Evolutionary conservation across 129 eudicot genomes (phyloP).

Genomic region (Sambucus nigra): DNA sequence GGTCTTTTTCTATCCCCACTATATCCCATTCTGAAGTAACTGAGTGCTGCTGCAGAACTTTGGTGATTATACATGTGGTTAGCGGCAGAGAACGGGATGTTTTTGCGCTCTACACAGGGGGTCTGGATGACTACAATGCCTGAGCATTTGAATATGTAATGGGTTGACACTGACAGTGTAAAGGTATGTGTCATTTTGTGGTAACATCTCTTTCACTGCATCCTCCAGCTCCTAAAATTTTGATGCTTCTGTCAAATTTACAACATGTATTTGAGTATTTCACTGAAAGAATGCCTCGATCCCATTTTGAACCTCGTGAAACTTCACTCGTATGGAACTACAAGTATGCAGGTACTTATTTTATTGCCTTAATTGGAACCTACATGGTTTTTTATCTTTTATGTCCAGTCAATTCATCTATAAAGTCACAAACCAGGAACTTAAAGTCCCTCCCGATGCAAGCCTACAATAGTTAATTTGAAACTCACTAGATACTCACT

Average conservation of each 20-base stretch:
- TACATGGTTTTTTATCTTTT: no score
- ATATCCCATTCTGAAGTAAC: constrained; percentile 7
- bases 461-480: no score
- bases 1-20: neutral
- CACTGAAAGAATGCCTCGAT: constrained; percentile 85
- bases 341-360: constrained; percentile 72
- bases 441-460: no score
- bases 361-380: no score
- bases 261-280: constrained; percentile 96
- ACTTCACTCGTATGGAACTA: constrained; percentile 96
- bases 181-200: constrained; percentile 31
- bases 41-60: constrained; percentile 52
- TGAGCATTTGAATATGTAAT: constrained; percentile 82
- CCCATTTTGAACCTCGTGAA: constrained; percentile 76
- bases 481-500: no score
- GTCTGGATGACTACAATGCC: constrained; percentile 99
- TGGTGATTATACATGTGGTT: constrained; percentile 76
- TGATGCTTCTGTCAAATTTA: constrained; percentile 11
- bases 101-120: constrained; percentile 68
- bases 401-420: no score
- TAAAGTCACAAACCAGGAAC: no score
- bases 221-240: neutral
- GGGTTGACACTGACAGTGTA: constrained; percentile 86
- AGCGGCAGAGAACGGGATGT: constrained; percentile 98
- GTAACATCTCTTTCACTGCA: neutral